Base-by-base conservation (phyloP, 75 land plant genomes). In the Larix kaempferi region DNA sequence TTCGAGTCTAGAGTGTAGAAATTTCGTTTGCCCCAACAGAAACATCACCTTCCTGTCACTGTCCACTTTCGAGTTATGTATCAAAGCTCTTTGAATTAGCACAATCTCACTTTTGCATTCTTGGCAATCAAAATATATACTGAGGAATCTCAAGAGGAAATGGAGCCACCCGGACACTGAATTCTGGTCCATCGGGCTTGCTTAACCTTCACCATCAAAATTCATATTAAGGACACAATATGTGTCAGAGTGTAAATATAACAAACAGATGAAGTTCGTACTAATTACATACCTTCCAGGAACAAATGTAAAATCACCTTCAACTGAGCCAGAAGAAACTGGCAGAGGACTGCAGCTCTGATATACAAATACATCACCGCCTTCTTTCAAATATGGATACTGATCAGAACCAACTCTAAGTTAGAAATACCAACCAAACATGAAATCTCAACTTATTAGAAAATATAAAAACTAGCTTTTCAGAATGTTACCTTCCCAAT, bases 271-370 rank as follows among this genome's bases (percentile, higher is more conserved):
- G 27, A 21, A 26, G 29, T 67, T 1, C 37, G 19, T n/a, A 22
- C 7, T n/a, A 49, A 49, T 72, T 49, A 16, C 65, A 78, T 91
- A 97, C 99, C 99, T 91, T 78, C 98, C 98, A 73, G 98, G 99
- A 27, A 95, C 92, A 85, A 95, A 92, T 35, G 91, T 93, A 77
- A 97, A 95, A 61, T 86, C 82, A 1, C 99, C 99, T 73, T 89
- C 92, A 33, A 95, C 71, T 11, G 99, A 97, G 25, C 99, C 98
- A 55, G 62, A 78, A 33, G 79, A 76, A 11, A 84, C 64, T 33
- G 78, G 80, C 58, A 89, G 35, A 25, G 71, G 23, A 10, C 91
- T 80, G 77, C 95, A 92, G 78, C 99, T 97, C 67, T 93, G 88
- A 76, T 97, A 94, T 13, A 88, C 84, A 83, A 95, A 97, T 74